phyloP scores from a whole-genome alignment of 805 yeast genomes.

The Metschnikowia peoriensis region DNA sequence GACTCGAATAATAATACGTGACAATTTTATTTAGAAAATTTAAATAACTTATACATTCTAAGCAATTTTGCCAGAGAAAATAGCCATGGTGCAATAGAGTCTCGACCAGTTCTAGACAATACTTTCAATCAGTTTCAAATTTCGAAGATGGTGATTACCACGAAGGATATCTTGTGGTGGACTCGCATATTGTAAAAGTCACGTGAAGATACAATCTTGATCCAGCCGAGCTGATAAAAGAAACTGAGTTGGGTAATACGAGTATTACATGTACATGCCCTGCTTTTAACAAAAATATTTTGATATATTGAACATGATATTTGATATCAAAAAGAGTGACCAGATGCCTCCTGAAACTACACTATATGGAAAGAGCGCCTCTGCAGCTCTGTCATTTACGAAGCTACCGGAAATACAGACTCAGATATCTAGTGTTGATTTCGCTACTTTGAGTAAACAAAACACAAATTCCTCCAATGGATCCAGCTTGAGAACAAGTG shows the following conservation, averaged over 20 bases:
- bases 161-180: too few relatives aligned
- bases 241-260: neutral
- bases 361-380: neutral
- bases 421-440: conserved; percentile 17
- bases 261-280: neutral
- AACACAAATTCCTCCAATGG: conserved; percentile 10
- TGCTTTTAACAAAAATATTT: too few relatives aligned
- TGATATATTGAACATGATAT: neutral
- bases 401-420: neutral
- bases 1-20: neutral
- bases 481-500: conserved; percentile 9
- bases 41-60: too few relatives aligned
- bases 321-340: neutral
- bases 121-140: too few relatives aligned
- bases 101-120: too few relatives aligned
- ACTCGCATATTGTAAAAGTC: neutral
- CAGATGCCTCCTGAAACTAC: neutral
- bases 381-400: neutral
- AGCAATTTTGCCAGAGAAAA: too few relatives aligned
- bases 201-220: neutral
- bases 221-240: neutral
- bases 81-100: too few relatives aligned
- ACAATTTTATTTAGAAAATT: too few relatives aligned
- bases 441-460: conserved; percentile 14
- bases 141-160: too few relatives aligned